Percentiles rank a stretch among this genome's conserved stretches.
These are phyloP conservation scores for Xylaria hypoxylon DNA, from an alignment of 2,329 filamentous ascomycete species.

Conservation along the genomic window DNA sequence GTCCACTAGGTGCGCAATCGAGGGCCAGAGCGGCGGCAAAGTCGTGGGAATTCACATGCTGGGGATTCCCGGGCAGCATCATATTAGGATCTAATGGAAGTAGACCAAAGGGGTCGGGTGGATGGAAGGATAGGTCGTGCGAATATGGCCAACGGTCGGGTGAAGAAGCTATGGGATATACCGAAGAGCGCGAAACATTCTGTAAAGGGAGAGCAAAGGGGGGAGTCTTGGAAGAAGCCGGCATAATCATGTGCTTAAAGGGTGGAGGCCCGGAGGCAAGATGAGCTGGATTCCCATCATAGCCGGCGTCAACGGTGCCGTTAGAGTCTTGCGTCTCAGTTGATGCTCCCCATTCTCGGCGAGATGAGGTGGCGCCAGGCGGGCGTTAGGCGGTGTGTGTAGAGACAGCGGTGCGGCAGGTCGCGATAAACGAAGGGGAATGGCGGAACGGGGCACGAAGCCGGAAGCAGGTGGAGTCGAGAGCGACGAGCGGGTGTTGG, in stretches of 20 bases:
- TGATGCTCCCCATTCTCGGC: slow-evolving; percentile 73
- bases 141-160: slow-evolving; percentile 44
- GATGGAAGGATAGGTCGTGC: slow-evolving; percentile 33
- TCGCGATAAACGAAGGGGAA: slow-evolving; percentile 35
- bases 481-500: slow-evolving; percentile 27
- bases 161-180: slow-evolving; percentile 36
- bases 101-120: slow-evolving; percentile 37
- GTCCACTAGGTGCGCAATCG: slow-evolving; percentile 46
- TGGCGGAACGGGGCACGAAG: slow-evolving; percentile 39
- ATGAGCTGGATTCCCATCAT: slow-evolving; percentile 84
- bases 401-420: slow-evolving; percentile 50
- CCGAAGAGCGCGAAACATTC: slow-evolving; percentile 41
- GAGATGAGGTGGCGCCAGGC: slow-evolving; percentile 43
- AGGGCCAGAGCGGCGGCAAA: slow-evolving; percentile 42
- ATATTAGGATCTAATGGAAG: slow-evolving; percentile 39
- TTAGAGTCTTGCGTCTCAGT: slow-evolving; percentile 89
- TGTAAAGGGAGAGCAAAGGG: slow-evolving; percentile 48
- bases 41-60: slow-evolving; percentile 42
- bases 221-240: slow-evolving; percentile 59
- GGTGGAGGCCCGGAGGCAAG: slow-evolving; percentile 79
- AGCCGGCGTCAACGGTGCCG: slow-evolving; percentile 91
- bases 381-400: slow-evolving; percentile 53
- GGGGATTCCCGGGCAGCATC: slow-evolving; percentile 36
- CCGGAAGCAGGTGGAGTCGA: slow-evolving; percentile 32
- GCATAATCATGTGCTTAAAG: slow-evolving; percentile 84